phyloP scores from a whole-genome alignment of 495 filamentous ascomycete genomes.

The Durotheca rogersii region DNA sequence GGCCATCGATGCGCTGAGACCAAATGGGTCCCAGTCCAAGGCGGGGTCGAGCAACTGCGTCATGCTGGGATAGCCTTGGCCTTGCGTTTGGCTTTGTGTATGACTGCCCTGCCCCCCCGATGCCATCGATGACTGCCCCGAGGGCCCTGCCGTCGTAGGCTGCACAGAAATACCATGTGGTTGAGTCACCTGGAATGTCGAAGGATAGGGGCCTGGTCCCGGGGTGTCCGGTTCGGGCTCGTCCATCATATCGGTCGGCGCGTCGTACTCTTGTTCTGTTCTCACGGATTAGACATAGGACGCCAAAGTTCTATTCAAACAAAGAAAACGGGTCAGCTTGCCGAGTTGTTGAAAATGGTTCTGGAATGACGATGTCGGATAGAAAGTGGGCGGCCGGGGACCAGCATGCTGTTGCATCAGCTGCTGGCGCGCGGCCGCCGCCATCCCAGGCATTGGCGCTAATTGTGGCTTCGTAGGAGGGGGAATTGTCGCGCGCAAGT shows the following conservation, averaged over 20 bases:
- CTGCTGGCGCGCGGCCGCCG: conserved; percentile 37
- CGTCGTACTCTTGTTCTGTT: conserved; percentile 99
- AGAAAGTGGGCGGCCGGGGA: conserved; percentile 55
- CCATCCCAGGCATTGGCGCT: conserved; percentile 49
- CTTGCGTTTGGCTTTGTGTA: conserved; percentile 43
- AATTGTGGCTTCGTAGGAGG: conserved; percentile 44
- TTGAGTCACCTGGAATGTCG: conserved; percentile 30
- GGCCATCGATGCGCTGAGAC: conserved; percentile 87
- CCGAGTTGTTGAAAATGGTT: conserved; percentile 97
- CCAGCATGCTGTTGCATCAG: conserved; percentile 41
- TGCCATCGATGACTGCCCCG: conserved; percentile 36
- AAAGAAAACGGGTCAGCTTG: conserved; percentile 71
- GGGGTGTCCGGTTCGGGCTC: conserved; percentile 71
- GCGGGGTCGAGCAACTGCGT: conserved; percentile 75
- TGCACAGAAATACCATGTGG: conserved; percentile 44
- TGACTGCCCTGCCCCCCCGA: conserved; percentile 35
- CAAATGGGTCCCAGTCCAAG: conserved; percentile 88
- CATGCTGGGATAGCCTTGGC: conserved; percentile 55
- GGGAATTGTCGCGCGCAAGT: conserved; percentile 43
- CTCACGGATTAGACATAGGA: conserved; percentile 77
- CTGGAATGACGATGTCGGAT: conserved; percentile 78
- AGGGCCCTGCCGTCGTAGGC: conserved; percentile 43
- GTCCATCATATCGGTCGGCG: conserved; percentile 91
- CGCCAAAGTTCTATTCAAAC: conserved; percentile 70
- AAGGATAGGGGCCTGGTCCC: conserved; percentile 66